phyloP scores from a whole-genome alignment of 108 stramenopile species.

The Cyclostephanos tholiformis region DNA sequence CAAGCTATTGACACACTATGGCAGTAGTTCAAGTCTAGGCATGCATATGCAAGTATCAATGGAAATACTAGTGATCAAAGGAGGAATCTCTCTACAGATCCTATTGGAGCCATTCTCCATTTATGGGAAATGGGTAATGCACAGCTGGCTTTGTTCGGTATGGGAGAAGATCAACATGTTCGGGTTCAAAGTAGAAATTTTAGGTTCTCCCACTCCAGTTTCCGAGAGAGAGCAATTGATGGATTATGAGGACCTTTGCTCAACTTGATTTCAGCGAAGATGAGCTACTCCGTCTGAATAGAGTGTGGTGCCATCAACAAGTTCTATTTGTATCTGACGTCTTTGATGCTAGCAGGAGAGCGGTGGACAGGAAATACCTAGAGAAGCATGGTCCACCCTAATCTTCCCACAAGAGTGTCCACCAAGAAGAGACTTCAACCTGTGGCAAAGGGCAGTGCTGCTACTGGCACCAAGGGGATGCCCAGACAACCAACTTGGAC shows the following conservation, averaged over 20 bases:
- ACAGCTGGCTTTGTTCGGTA: not conserved
- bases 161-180: not conserved
- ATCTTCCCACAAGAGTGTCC: not conserved
- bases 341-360: no score
- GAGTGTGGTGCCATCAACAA: not conserved
- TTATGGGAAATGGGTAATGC: not conserved
- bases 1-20: no score
- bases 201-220: not conserved
- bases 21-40: no score
- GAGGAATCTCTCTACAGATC: not conserved
- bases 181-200: not conserved
- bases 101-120: not conserved
- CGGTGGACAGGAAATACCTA: not conserved
- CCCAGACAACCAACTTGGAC: no score
- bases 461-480: not conserved
- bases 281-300: not conserved
- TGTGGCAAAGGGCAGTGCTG: not conserved
- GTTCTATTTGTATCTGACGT: not conserved
- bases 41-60: not conserved
- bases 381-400: not conserved
- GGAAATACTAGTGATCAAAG: not conserved
- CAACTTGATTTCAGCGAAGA: not conserved
- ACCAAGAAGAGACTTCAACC: not conserved
- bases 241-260: not conserved
- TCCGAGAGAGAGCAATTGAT: not conserved